phyloP scores from a whole-genome alignment of 345 rosid species.

The Pugionium dolabratum region DNA sequence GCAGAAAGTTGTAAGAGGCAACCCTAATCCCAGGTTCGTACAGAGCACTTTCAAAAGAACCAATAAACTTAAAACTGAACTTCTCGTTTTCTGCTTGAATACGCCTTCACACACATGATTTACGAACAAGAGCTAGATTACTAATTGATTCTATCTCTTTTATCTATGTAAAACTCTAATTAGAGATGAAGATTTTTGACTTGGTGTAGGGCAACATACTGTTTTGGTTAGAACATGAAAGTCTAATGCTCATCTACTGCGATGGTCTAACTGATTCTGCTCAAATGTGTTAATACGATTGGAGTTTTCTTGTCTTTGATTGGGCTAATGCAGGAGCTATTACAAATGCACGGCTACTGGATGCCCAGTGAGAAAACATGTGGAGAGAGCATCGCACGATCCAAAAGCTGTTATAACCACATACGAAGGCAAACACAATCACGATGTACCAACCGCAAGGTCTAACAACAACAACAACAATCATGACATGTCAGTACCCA shows the following conservation, averaged over 20 bases:
- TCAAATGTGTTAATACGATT: not conserved
- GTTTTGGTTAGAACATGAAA: constrained; percentile 19
- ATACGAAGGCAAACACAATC: constrained; percentile 96
- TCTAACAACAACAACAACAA: constrained; percentile 58
- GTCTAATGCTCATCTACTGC: constrained; percentile 6
- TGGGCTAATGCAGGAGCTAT: constrained; percentile 68
- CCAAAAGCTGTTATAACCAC: constrained; percentile 95
- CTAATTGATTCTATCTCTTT: not conserved
- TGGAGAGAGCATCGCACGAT: constrained; percentile 97
- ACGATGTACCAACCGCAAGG: constrained; percentile 83
- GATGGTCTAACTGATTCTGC: constrained; percentile 9
- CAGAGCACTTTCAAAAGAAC: not conserved
- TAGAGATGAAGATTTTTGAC: too few species aligned
- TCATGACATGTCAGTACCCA: constrained; percentile 50
- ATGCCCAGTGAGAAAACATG: constrained; percentile 96
- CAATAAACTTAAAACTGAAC: not conserved
- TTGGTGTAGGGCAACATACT: not conserved
- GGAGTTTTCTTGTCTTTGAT: not conserved
- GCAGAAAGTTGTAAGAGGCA: constrained; percentile 96
- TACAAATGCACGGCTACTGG: constrained; percentile 92
- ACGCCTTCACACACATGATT: not conserved
- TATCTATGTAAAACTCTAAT: not conserved
- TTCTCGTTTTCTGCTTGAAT: not conserved
- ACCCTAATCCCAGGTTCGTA: constrained; percentile 89
- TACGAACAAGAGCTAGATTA: constrained; percentile 19